phyloP scores from a whole-genome alignment of 345 rosid species.

The Combretum micranthum region DNA sequence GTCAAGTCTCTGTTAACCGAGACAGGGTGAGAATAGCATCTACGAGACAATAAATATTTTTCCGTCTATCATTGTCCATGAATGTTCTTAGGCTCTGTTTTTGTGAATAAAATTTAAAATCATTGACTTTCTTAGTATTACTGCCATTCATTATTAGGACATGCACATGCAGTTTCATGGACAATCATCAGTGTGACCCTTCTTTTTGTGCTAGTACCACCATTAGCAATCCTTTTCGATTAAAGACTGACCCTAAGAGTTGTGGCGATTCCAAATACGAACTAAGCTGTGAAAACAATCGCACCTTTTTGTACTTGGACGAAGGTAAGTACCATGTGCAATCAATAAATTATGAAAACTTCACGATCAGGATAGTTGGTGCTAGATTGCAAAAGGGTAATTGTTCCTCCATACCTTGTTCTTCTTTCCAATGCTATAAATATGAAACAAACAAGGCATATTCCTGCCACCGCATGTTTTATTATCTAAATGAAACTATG shows the following conservation, averaged over 20 bases:
- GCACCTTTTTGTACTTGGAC: background rate
- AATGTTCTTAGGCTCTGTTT: too few species aligned
- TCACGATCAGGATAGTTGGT: conserved; percentile 4
- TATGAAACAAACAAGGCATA: background rate
- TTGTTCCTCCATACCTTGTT: conserved; percentile 6
- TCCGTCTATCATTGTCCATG: too few species aligned
- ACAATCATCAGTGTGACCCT: background rate
- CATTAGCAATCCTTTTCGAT: conserved; percentile 10
- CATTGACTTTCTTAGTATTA: too few species aligned
- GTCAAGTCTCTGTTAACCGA: too few species aligned
- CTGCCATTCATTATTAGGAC: too few species aligned
- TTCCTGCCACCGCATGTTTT: background rate
- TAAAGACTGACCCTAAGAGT: conserved; percentile 1
- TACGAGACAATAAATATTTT: too few species aligned
- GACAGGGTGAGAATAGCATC: too few species aligned
- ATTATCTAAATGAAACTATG: background rate
- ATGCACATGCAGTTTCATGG: background rate
- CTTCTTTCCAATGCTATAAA: background rate
- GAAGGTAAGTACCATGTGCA: conserved; percentile 1
- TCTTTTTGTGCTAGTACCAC: conserved; percentile 7
- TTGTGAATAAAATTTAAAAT: too few species aligned
- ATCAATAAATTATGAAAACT: conserved; percentile 10
- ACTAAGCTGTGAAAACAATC: conserved; percentile 5
- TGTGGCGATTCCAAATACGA: background rate
- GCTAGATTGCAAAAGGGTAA: conserved; percentile 2